Base-by-base conservation (phyloP, 148 eudicot species). In the Cornus suecica region DNA sequence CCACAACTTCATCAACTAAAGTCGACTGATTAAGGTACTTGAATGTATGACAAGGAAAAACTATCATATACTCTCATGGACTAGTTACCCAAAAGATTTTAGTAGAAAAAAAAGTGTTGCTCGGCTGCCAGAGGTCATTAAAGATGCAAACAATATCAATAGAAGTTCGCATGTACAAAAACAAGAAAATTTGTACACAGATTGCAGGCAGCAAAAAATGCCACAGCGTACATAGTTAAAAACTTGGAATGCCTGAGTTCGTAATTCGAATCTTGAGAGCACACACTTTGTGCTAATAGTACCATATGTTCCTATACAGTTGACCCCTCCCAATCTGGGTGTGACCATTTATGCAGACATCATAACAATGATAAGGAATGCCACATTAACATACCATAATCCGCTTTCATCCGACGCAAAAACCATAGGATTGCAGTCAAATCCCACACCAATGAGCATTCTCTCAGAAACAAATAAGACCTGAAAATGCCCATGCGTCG, bases 391-490 rank as follows among this genome's bases (percentile, higher is more conserved):
- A 69, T 88, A 95, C 99, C 99, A 95, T 76, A 91, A 66, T 74
- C 99, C 97, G 51, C 87, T 89, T 78, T 85, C 97, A 84, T 91
- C 99, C 25, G 99, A 94, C 41, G 88, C 87, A 79, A 95, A 95
- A 63, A 92, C 80, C 99, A 95, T 95, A 11, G 99, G 99, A 82
- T 81, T 88, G 87, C 90, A 88, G 73, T 95, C 99, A 86, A 80
- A 95, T 75, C 99, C 99, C 84, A 95, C 99, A 45, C 99, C 99
- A 69, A 95, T 82, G 32, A 92, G 86, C 85, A 91, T 78, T 85
- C 88, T 95, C 84, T 95, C 99, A 61, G 99, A 92, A 73, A 92
- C 85, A 84, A 92, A 95, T 58, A 91, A 80, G 78, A 95, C 91
- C 99, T 95, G 88, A 61, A 80, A 79, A 83, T 66, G 65, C 48